phyloP scores from a whole-genome alignment of 345 rosid genomes.

The Aegle marmelos region DNA sequence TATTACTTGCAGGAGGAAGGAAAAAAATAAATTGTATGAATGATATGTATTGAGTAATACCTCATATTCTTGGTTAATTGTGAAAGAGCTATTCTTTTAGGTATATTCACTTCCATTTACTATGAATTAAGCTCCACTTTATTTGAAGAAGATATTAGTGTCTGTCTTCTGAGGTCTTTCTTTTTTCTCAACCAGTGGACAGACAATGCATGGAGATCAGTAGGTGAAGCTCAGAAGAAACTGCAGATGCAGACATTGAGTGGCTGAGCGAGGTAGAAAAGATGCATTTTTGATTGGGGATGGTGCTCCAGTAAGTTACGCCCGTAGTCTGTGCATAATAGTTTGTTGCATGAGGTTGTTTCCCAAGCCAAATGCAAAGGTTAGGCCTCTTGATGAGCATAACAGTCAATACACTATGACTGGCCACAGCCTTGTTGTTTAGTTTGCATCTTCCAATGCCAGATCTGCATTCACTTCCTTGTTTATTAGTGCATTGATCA shows the following conservation, averaged over 20 bases:
- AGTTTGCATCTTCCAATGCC: neutral
- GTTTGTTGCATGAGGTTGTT: neutral
- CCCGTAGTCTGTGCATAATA: neutral
- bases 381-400: neutral
- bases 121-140: neutral
- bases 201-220: neutral
- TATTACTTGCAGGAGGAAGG: neutral
- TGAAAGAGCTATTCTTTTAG: neutral
- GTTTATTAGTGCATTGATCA: neutral
- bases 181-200: neutral
- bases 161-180: neutral
- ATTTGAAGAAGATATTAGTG: neutral
- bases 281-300: neutral
- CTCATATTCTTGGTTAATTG: neutral
- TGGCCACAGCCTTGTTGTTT: neutral
- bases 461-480: neutral
- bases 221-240: neutral
- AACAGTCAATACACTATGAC: neutral
- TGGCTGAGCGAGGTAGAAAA: neutral
- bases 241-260: neutral
- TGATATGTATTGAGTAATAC: neutral
- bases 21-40: neutral
- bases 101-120: neutral
- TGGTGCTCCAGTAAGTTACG: neutral
- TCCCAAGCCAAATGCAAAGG: neutral